phyloP scores from a whole-genome alignment of 2,329 filamentous ascomycete genomes.

The Elsinoe necatrix region DNA sequence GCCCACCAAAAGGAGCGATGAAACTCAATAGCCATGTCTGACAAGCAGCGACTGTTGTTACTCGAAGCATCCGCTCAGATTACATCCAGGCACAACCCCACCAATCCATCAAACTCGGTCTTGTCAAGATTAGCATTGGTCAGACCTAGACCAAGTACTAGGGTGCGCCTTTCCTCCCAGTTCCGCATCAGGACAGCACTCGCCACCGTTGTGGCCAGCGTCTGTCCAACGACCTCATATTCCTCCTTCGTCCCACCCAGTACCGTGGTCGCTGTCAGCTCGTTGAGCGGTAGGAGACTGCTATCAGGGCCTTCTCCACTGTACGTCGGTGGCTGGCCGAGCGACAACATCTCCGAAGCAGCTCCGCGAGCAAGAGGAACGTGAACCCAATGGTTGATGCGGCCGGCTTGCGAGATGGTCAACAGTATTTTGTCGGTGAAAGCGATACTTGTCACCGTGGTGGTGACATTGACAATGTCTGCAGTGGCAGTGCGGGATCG shows the following conservation, averaged over 20 bases:
- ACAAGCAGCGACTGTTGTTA: background rate
- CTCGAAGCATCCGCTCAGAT: background rate
- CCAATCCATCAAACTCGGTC: slow-evolving; percentile 34
- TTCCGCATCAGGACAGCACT: slow-evolving; percentile 66
- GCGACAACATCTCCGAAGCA: slow-evolving; percentile 50
- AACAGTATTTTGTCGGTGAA: slow-evolving; percentile 89
- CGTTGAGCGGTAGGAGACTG: slow-evolving; percentile 61
- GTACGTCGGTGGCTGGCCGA: slow-evolving; percentile 49
- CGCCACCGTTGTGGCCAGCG: slow-evolving; percentile 83
- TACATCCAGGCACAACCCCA: slow-evolving; percentile 24
- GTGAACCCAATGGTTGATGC: slow-evolving; percentile 89
- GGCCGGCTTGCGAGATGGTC: slow-evolving; percentile 77
- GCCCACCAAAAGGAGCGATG: background rate
- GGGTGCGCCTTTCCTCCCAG: slow-evolving; percentile 51
- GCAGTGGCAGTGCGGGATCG: slow-evolving; percentile 40
- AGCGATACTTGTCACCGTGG: slow-evolving; percentile 61
- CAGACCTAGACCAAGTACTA: slow-evolving; percentile 52
- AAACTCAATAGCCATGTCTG: too few relatives aligned
- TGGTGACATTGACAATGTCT: slow-evolving; percentile 57
- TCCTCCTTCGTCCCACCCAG: slow-evolving; percentile 75
- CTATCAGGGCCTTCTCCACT: slow-evolving; percentile 38
- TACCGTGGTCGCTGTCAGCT: slow-evolving; percentile 78
- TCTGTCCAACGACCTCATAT: slow-evolving; percentile 69
- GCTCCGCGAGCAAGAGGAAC: slow-evolving; percentile 61
- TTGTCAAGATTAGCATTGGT: slow-evolving; percentile 36